phyloP scores from a whole-genome alignment of 1,139 yeast species.

The Protomyces pachydermus region DNA sequence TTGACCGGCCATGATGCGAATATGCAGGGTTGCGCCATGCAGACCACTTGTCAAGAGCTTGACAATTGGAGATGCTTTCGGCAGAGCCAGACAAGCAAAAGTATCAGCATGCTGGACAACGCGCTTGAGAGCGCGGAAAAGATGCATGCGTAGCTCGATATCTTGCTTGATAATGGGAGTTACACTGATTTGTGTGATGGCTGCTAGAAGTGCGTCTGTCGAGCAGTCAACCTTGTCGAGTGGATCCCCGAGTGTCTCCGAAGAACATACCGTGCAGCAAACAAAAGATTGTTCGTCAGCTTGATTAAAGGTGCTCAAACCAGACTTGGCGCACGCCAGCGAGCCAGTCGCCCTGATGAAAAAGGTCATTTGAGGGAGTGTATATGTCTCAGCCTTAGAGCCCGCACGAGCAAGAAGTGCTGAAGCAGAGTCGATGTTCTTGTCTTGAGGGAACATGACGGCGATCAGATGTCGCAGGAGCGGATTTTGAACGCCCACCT shows the following conservation, averaged over 20 bases:
- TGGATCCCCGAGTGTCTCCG: neutral
- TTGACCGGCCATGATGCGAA: slow-evolving; percentile 7
- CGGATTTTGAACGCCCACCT: neutral
- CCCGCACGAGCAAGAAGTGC: neutral
- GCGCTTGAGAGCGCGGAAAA: neutral
- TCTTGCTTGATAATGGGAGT: neutral
- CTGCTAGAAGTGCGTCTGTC: neutral
- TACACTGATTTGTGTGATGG: neutral
- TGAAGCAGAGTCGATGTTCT: neutral
- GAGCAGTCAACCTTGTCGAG: neutral
- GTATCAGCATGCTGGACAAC: neutral
- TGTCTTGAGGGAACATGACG: neutral
- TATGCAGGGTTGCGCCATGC: slow-evolving; percentile 4
- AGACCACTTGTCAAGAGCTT: neutral
- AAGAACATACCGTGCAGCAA: neutral
- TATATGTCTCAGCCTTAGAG: neutral
- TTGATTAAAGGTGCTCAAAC: neutral
- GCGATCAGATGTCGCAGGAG: neutral
- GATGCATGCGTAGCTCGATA: neutral
- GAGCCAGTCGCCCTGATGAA: neutral
- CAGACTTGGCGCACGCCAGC: neutral
- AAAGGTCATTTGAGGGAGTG: neutral
- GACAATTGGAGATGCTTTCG: neutral
- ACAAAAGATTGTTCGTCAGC: neutral
- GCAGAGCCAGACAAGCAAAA: neutral